A percentile compares a stretch with the other conserved stretches of the same genome.
phyloP scores from a whole-genome alignment of 768 basidiomycete species.

The Clavaria fumosa region DNA sequence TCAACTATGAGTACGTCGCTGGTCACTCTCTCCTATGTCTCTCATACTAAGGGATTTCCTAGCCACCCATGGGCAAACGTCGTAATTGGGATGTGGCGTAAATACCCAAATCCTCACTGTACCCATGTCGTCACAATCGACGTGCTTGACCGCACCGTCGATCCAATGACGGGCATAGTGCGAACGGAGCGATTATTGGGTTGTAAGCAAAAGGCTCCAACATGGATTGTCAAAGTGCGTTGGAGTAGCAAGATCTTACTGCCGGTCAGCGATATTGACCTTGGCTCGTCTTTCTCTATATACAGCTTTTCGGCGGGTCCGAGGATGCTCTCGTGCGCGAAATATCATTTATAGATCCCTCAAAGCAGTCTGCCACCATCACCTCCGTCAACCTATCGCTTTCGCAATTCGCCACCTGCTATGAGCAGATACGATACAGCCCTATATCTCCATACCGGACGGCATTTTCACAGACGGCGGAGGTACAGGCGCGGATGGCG shows the following conservation, averaged over 20 bases:
- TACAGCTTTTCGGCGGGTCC: slow-evolving; percentile 81
- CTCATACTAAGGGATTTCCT: too few species aligned
- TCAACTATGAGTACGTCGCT: slow-evolving; percentile 64
- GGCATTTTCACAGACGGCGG: slow-evolving; percentile 76
- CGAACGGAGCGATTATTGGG: slow-evolving; percentile 83
- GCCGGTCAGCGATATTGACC: slow-evolving; percentile 2
- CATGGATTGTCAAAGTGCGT: slow-evolving; percentile 85
- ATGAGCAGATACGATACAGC: slow-evolving; percentile 77
- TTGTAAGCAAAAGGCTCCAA: slow-evolving; percentile 83
- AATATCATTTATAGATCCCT: slow-evolving; percentile 84
- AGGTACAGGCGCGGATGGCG: slow-evolving; percentile 71
- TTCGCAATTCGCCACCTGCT: slow-evolving; percentile 88
- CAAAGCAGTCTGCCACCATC: slow-evolving; percentile 63
- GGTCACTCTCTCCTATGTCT: too few species aligned
- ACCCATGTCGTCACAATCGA: slow-evolving; percentile 79
- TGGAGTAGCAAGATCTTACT: slow-evolving; percentile 1
- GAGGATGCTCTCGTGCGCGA: slow-evolving; percentile 93
- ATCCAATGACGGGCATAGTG: slow-evolving; percentile 75
- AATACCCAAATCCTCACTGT: slow-evolving; percentile 91
- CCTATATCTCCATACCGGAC: slow-evolving; percentile 54
- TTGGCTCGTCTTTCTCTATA: slow-evolving; percentile 16
- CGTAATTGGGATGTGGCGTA: slow-evolving; percentile 86
- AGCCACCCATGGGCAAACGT: slow-evolving; percentile 89
- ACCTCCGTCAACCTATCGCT: slow-evolving; percentile 88
- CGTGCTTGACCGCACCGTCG: slow-evolving; percentile 71